A percentile compares a stretch with the other conserved stretches of the same genome.
Evolutionary conservation across 306 rosid species (phyloP).

Genomic region (Ormosia semicastrata): DNA sequence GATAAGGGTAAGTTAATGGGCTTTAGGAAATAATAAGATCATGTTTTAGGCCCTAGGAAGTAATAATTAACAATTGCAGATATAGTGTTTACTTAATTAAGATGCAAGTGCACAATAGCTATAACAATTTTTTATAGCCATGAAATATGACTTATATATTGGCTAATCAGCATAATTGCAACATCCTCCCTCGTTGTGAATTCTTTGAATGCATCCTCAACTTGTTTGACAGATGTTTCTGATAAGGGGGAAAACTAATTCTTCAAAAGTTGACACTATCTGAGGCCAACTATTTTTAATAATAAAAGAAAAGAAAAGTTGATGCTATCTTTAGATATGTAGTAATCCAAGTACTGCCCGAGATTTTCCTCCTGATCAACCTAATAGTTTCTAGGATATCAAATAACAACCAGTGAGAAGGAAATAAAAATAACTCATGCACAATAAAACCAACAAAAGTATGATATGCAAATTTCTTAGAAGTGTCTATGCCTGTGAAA

Average conservation of each 20-base stretch:
- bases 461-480: too few species aligned
- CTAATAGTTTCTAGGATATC: too few species aligned
- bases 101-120: not conserved
- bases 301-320: too few species aligned
- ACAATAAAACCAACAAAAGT: too few species aligned
- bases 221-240: conserved; percentile 90
- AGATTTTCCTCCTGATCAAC: too few species aligned
- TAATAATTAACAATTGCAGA: conserved; percentile 11
- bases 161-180: conserved; percentile 87
- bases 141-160: conserved; percentile 68
- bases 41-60: conserved; percentile 4
- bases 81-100: conserved; percentile 9
- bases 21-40: not conserved
- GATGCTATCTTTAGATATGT: too few species aligned
- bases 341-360: too few species aligned
- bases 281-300: not conserved
- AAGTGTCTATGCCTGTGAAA: conserved; percentile 2
- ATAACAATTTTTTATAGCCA: not conserved
- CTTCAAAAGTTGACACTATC: not conserved
- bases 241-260: not conserved
- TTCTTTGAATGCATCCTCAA: conserved; percentile 95
- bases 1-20: conserved; percentile 11
- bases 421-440: too few species aligned
- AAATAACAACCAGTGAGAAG: too few species aligned
- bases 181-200: conserved; percentile 79